Conservation (phyloP, 805 yeast genomes). For the Ogataea philodendri region DNA sequence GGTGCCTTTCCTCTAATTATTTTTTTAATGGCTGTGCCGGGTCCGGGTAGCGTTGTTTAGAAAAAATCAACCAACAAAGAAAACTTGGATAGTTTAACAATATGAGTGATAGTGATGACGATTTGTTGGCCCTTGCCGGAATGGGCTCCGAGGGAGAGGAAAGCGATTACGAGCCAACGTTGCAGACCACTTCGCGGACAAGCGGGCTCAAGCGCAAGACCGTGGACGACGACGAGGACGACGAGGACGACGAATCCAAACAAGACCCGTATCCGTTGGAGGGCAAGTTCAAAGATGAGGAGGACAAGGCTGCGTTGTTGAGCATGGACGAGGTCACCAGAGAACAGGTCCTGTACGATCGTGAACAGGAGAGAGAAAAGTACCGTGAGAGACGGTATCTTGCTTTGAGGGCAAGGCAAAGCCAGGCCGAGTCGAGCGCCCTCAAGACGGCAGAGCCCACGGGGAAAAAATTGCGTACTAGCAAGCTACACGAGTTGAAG, state of each 20-base stretch:
- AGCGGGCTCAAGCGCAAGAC: constrained; percentile 22
- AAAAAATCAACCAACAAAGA: neutral
- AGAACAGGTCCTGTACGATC: constrained; percentile 86
- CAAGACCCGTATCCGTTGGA: constrained; percentile 88
- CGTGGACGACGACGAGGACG: constrained; percentile 26
- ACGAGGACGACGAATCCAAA: constrained; percentile 39
- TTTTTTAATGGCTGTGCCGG: constrained; percentile 5
- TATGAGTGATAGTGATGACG: constrained; percentile 94
- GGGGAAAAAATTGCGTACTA: constrained; percentile 32
- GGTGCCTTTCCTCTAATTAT: too few species aligned
- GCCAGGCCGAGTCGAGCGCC: constrained; percentile 38
- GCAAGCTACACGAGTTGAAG: constrained; percentile 36
- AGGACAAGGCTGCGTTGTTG: constrained; percentile 62
- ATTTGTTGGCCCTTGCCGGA: constrained; percentile 93
- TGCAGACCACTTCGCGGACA: constrained; percentile 29
- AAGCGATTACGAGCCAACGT: constrained; percentile 37
- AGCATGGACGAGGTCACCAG: constrained; percentile 89
- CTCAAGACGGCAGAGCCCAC: constrained; percentile 26
- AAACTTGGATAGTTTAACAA: neutral
- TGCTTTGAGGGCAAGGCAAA: constrained; percentile 73
- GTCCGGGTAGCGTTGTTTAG: constrained; percentile 8
- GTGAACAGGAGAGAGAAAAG: constrained; percentile 88
- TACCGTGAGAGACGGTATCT: constrained; percentile 81
- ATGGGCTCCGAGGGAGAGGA: constrained; percentile 46
- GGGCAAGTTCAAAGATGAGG: constrained; percentile 83